A percentile compares a stretch with the other conserved stretches of the same genome.
Evolutionary conservation across 139 green algal genomes (phyloP).

Genomic region (Coccomyxa sp.): DNA sequence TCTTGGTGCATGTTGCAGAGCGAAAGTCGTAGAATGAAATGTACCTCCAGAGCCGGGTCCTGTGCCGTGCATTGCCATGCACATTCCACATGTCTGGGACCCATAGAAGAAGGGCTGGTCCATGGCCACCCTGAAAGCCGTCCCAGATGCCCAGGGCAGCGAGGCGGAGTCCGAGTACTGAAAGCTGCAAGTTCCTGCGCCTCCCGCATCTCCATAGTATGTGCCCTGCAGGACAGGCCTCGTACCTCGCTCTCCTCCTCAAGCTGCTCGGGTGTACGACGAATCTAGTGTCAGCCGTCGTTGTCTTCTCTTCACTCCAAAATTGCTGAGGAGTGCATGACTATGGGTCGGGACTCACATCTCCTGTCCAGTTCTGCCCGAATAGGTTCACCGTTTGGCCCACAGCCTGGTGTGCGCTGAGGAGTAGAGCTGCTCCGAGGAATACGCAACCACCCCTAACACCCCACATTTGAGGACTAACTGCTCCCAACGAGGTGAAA

Average conservation of each 20-base stretch:
- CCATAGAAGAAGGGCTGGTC: conserved; percentile 6
- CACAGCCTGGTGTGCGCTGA: not conserved
- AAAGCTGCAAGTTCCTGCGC: conserved; percentile 18
- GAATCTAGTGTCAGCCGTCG: not conserved
- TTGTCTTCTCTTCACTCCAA: not conserved
- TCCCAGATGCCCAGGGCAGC: conserved; percentile 10
- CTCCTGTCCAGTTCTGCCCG: not conserved
- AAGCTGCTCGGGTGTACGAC: too few species aligned
- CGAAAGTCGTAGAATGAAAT: too few species aligned
- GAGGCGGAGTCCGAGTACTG: not conserved
- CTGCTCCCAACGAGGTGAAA: too few species aligned
- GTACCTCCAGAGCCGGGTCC: conserved; percentile 6
- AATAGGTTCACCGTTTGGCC: not conserved
- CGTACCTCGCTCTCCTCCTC: too few species aligned
- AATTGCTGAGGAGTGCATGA: not conserved
- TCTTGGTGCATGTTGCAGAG: too few species aligned
- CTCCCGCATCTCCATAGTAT: conserved; percentile 20
- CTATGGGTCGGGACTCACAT: conserved; percentile 5
- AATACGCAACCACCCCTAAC: too few species aligned
- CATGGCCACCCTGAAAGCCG: conserved; percentile 10
- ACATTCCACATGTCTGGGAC: conserved; percentile 15
- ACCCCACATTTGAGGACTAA: too few species aligned
- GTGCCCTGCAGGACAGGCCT: conserved; percentile 15
- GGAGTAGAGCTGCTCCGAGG: too few species aligned
- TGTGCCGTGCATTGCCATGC: conserved; percentile 11